phyloP scores from a whole-genome alignment of 371 early-diverging fungal genomes.

The Circinella minor region DNA sequence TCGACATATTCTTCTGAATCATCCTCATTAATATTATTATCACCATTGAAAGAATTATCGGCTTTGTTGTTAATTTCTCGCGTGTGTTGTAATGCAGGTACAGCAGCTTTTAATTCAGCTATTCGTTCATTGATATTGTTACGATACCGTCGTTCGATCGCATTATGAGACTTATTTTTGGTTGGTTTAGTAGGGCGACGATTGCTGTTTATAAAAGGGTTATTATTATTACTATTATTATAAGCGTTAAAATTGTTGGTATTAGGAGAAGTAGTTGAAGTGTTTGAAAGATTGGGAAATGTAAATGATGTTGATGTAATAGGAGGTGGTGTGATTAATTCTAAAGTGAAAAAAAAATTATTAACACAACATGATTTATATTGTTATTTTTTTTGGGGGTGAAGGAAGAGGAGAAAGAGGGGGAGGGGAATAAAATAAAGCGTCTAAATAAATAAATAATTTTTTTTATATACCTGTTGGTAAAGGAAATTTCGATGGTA shows the following conservation, averaged over 20 bases:
- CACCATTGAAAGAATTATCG: conserved; percentile 37
- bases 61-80: conserved; percentile 50
- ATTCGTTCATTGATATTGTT: conserved; percentile 95
- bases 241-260: not conserved
- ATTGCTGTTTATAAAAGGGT: not conserved
- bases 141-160: conserved; percentile 90
- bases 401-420: too few species aligned
- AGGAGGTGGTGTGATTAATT: conserved; percentile 4
- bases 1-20: conserved; percentile 70
- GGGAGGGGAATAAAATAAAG: too few species aligned
- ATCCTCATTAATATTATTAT: conserved; percentile 48
- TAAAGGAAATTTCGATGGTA: conserved; percentile 3
- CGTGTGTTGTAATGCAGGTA: conserved; percentile 78
- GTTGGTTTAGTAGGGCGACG: not conserved
- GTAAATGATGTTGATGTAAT: not conserved
- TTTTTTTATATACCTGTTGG: not conserved
- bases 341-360: conserved; percentile 1
- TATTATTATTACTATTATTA: not conserved
- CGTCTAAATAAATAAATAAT: too few species aligned
- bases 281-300: not conserved
- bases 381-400: not conserved
- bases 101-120: conserved; percentile 79
- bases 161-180: conserved; percentile 54
- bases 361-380: too few species aligned
- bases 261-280: not conserved